phyloP scores from a whole-genome alignment of 2,329 filamentous ascomycete species.

The Tympanopsis confertula region DNA sequence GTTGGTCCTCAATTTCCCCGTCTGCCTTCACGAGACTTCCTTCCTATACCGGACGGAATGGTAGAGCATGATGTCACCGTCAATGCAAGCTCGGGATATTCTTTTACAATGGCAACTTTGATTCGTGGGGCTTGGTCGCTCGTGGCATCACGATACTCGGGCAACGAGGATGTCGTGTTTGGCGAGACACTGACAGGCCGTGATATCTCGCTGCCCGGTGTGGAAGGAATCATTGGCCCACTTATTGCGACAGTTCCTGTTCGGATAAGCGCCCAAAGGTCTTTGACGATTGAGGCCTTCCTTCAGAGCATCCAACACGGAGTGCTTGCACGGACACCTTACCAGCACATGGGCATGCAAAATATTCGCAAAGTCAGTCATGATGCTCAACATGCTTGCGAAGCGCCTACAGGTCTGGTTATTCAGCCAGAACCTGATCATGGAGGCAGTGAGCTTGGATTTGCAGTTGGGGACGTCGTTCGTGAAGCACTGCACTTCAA shows the following conservation, averaged over 20 bases:
- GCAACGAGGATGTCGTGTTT: slow-evolving; percentile 31
- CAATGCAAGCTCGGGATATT: slow-evolving; percentile 9
- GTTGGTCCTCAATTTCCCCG: slow-evolving; percentile 34
- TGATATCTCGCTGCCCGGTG: slow-evolving; percentile 26
- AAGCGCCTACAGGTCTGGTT: slow-evolving; percentile 17
- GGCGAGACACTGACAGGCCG: slow-evolving; percentile 36
- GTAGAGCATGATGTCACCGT: slow-evolving; percentile 10
- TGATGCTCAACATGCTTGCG: slow-evolving; percentile 20
- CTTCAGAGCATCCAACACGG: slow-evolving; percentile 9
- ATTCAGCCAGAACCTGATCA: slow-evolving; percentile 16
- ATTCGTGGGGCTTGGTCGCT: slow-evolving; percentile 35
- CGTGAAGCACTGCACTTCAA: slow-evolving; percentile 24
- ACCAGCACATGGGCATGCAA: slow-evolving; percentile 36
- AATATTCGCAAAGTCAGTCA: slow-evolving; percentile 27
- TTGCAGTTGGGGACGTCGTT: slow-evolving; percentile 5
- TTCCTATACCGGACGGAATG: slow-evolving; percentile 27
- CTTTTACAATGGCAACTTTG: slow-evolving; percentile 30
- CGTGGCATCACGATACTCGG: slow-evolving; percentile 28
- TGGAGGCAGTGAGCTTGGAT: slow-evolving; percentile 7
- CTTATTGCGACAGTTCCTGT: slow-evolving; percentile 34
- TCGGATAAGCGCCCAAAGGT: slow-evolving; percentile 21
- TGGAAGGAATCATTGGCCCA: slow-evolving; percentile 34
- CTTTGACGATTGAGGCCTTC: slow-evolving; percentile 7
- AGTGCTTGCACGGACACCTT: slow-evolving; percentile 23
- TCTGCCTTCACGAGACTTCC: slow-evolving; percentile 31